These are phyloP conservation scores for Calamus simplicifolius DNA, from an alignment of 176 grass and related monocot species.

Conservation along the genomic window DNA sequence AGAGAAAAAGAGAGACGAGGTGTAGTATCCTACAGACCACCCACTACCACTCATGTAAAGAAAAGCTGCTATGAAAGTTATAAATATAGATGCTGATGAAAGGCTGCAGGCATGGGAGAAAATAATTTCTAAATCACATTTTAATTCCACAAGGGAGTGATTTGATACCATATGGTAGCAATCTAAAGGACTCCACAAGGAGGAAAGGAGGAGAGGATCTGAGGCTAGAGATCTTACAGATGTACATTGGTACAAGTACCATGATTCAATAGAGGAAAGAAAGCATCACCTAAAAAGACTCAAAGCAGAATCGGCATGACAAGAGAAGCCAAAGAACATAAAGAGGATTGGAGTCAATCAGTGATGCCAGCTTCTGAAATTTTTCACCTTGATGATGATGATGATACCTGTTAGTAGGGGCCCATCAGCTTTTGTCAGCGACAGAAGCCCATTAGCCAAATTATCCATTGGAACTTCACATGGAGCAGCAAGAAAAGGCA, in stretches of 20 bases:
- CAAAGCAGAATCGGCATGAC: slow-evolving; percentile 4
- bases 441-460: background rate
- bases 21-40: slow-evolving; percentile 31
- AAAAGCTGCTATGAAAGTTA: slow-evolving; percentile 15
- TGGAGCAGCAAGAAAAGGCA: slow-evolving; percentile 10
- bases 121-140: slow-evolving; percentile 65
- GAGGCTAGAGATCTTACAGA: slow-evolving; percentile 9
- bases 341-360: background rate
- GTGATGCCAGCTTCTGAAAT: background rate
- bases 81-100: slow-evolving; percentile 31
- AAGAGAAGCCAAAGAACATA: background rate
- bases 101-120: slow-evolving; percentile 52
- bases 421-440: slow-evolving; percentile 3
- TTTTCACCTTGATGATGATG: slow-evolving; percentile 9
- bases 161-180: slow-evolving; percentile 7
- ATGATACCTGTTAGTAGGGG: slow-evolving; percentile 3
- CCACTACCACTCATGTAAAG: slow-evolving; percentile 19
- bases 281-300: slow-evolving; percentile 22
- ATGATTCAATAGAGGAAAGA: slow-evolving; percentile 17
- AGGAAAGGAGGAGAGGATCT: slow-evolving; percentile 18
- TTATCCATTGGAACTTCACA: slow-evolving; percentile 23
- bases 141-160: slow-evolving; percentile 35
- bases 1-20: slow-evolving; percentile 3
- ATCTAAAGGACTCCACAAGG: background rate
- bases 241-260: background rate